Base-by-base conservation (phyloP, 2,329 filamentous ascomycete species). In the Orbilia javanica region DNA sequence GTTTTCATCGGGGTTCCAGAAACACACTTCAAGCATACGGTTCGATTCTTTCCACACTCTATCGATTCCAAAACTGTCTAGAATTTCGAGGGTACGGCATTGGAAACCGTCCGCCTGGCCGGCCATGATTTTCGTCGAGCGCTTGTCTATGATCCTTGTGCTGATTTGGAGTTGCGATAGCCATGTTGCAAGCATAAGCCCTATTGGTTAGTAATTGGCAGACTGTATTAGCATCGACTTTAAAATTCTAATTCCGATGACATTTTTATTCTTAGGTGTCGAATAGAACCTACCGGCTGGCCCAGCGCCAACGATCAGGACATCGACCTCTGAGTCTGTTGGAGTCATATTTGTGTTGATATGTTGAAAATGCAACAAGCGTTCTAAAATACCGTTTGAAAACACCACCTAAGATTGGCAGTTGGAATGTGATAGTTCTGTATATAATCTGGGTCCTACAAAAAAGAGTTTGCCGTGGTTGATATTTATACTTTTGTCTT, bases 61-160 rank as follows among this genome's bases (percentile, higher is more conserved):
- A 79, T 92, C 88, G 1, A 93, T 88, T 0, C 89, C 91, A 80
- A 93, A 91, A 62, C 88, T 89, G 80, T 93, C 90, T 69, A 93
- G 88, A n/a, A 93, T 91, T 83, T 93, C 90, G 1, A 92, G 85
- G 0, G 89, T 92, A 1, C 90, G 88, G 79, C 87, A 88, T 83
- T 92, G 89, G 1, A 91, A 84, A 1, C 88, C 88, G 79, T 88
- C 87, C 15, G 82, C 81, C 52, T 83, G 83, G 82, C 22, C 84
- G 79, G 82, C 81, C 36, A 80, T 80, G 50, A 82, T 81, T 52
- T 84, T 85, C 0, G 82, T 83, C 2, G 82, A 83, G 75, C 83
- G 82, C 75, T 85, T 85, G 80, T 87, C 86, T 50, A 88, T 82
- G 4, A 77, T 71, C 27, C 66, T 68, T 50, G 89, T 87, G 39